phyloP scores from a whole-genome alignment of 2,329 filamentous ascomycete genomes.

The Dactylellina drechsleri region DNA sequence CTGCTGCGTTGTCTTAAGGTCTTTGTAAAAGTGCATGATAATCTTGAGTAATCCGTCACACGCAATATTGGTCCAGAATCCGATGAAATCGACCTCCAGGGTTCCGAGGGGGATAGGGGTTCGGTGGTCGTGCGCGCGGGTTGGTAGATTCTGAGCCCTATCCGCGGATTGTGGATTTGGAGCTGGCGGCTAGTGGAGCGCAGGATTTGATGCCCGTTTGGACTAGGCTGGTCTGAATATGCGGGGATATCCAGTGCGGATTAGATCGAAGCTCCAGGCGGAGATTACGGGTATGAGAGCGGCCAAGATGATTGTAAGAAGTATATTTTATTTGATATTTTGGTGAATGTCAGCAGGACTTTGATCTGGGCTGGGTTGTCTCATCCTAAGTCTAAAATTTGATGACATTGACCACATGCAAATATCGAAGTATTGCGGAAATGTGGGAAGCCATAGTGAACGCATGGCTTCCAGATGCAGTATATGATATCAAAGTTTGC shows the following conservation, averaged over 20 bases:
- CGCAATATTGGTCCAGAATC: conserved; percentile 18
- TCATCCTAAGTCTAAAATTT: no score
- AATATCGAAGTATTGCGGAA: no score
- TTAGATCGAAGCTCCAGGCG: conserved; percentile 16
- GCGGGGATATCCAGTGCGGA: neutral
- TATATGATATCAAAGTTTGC: neutral
- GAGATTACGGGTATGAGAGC: neutral
- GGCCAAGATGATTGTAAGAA: neutral
- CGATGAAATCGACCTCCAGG: conserved; percentile 20
- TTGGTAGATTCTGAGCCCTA: conserved; percentile 4
- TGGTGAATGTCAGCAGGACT: no score
- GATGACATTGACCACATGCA: no score
- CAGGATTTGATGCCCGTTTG: neutral
- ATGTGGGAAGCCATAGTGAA: no score
- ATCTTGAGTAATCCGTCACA: conserved; percentile 21
- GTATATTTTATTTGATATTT: no score
- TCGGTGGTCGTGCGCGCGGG: neutral
- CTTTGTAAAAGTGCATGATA: conserved; percentile 22
- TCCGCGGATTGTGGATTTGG: neutral
- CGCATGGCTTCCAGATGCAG: neutral
- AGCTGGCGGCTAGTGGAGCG: neutral
- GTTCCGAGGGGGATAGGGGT: neutral
- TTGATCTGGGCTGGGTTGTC: no score
- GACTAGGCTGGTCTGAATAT: neutral
- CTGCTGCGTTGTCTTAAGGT: conserved; percentile 4